phyloP scores from a whole-genome alignment of 768 basidiomycete genomes.

The Trametes sanguinea region DNA sequence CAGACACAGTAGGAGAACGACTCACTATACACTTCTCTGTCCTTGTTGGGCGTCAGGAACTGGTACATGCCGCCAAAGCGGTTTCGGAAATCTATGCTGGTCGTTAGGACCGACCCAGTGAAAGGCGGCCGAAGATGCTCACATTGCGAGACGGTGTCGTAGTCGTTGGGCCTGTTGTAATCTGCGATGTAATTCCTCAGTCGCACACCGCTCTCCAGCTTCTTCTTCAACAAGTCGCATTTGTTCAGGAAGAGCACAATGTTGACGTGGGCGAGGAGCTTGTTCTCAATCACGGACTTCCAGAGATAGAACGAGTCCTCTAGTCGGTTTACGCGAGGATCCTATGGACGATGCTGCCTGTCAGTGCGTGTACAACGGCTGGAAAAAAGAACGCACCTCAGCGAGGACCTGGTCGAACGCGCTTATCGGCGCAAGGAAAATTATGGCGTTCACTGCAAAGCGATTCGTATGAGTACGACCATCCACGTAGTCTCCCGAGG shows the following conservation, averaged over 20 bases:
- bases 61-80: constrained; percentile 76
- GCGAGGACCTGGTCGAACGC: constrained; percentile 83
- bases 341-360: constrained; percentile 43
- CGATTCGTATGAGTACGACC: constrained; percentile 5
- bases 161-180: constrained; percentile 81
- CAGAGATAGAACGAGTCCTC: constrained; percentile 80
- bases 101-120: neutral
- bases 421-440: constrained; percentile 86
- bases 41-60: constrained; percentile 64
- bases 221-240: constrained; percentile 74
- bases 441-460: constrained; percentile 75
- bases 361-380: neutral
- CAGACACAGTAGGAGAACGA: constrained; percentile 10
- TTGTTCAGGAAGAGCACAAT: constrained; percentile 85
- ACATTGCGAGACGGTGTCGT: constrained; percentile 76
- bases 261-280: constrained; percentile 70
- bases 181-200: constrained; percentile 67
- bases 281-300: constrained; percentile 72
- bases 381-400: constrained; percentile 50
- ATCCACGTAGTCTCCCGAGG: neutral
- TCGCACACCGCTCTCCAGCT: constrained; percentile 75
- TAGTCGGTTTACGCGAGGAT: constrained; percentile 70
- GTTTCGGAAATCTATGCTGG: constrained; percentile 63
- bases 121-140: constrained; percentile 28
- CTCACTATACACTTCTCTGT: constrained; percentile 73